phyloP scores from a whole-genome alignment of 1,139 yeast genomes.

The Blastobotrys proliferans region DNA sequence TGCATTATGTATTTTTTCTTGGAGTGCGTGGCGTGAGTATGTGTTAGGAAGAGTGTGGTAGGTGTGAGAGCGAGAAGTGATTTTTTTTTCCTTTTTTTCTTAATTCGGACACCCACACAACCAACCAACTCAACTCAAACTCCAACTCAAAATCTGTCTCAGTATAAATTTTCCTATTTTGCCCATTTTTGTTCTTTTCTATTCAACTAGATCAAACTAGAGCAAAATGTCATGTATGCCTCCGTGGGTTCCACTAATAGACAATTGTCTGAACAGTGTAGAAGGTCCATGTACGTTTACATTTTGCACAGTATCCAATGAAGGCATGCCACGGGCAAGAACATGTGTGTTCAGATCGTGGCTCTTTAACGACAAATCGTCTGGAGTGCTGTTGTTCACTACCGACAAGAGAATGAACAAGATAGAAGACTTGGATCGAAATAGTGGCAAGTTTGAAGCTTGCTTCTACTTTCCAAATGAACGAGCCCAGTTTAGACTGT shows the following conservation, averaged over 20 bases:
- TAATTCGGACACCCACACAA: too few species aligned
- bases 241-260: conserved; percentile 30
- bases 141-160: too few species aligned
- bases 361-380: conserved; percentile 62
- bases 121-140: too few species aligned
- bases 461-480: conserved; percentile 64
- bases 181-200: too few species aligned
- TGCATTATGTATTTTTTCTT: too few species aligned
- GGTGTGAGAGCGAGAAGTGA: too few species aligned
- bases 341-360: conserved; percentile 75
- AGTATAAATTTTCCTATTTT: too few species aligned
- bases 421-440: conserved; percentile 47
- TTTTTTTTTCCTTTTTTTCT: too few species aligned
- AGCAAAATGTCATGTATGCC: conserved; percentile 25
- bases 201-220: too few species aligned
- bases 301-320: conserved; percentile 59
- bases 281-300: conserved; percentile 44
- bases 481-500: conserved; percentile 66
- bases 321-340: conserved; percentile 59
- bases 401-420: conserved; percentile 72
- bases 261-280: conserved; percentile 21
- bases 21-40: too few species aligned
- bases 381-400: conserved; percentile 64
- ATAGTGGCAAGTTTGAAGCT: conserved; percentile 60
- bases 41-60: too few species aligned